Evolutionary conservation across 345 rosid genomes (phyloP), one percentile per base, ranked within the genome.

Genomic region (Kernera saxatilis): DNA sequence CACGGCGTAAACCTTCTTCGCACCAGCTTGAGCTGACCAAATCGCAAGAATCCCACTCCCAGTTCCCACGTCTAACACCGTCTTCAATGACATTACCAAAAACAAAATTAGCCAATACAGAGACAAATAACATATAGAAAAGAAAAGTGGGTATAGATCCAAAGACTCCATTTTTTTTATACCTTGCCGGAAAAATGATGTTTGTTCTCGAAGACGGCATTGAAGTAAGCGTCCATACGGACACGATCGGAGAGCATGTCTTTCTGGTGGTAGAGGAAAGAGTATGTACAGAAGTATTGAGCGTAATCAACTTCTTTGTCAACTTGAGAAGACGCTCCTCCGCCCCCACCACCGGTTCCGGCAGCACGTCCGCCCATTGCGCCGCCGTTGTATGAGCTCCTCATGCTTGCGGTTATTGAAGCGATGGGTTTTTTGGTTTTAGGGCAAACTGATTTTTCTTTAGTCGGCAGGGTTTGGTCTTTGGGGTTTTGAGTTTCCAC

Each of bases 21-120:
- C 99, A 75, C 99, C 99, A 10, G 97, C 99, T 77, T 91, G 97
- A 5, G 99, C 99, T 10, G 96, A 91, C 99, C 99, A 94, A 43
- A 94, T 91, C 46, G 99, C 99, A 53, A 94, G 99, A 74, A 94
- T 94, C 40, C 99, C 99, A 80, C 97, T 94, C 41, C 99, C 99
- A 0, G 99, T 89, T 41, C 99, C 99, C 56, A 94, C 99, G 80
- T 94, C 99, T 85, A 94, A 73, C 67, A 94, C 95, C 17, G 88
- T 79, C 99, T 94, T 79, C 74, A 71, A 71, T 74, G 49, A 73
- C 56, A 77, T 54, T 6, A 27, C 50, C 12, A 27, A 11, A 23
- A 19, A 75, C 36, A 72, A 10, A 27, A 18, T 39, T 45, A 70
- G 46, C 33, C 40, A 9, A 57, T 1, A 60, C 19, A 67, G 51